Conservation (phyloP, 352 stramenopile genomes). For the Phytophthora sojae region DNA sequence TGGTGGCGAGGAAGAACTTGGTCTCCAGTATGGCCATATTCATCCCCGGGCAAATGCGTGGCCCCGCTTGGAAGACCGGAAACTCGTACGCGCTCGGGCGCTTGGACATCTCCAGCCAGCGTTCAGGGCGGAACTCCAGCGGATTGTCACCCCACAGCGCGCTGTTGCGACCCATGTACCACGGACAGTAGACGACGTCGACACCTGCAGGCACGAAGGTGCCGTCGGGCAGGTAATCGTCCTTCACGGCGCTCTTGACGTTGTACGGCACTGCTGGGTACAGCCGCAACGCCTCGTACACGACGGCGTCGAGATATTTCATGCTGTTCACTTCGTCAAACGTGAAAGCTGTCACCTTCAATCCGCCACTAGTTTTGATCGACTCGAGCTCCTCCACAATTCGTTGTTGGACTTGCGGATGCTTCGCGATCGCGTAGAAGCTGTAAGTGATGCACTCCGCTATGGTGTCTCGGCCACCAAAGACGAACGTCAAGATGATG, state of each 20-base stretch:
- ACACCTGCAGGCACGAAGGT: conserved; percentile 73
- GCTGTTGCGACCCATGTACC: conserved; percentile 74
- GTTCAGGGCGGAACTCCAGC: conserved; percentile 65
- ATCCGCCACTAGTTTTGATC: neutral
- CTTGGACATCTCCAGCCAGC: conserved; percentile 71
- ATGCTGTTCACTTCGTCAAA: conserved; percentile 71
- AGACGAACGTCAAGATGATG: conserved; percentile 83
- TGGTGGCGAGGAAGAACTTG: conserved; percentile 66
- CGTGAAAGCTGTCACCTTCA: conserved; percentile 27
- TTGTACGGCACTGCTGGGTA: conserved; percentile 84
- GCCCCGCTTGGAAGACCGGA: conserved; percentile 75
- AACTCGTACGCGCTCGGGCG: conserved; percentile 74
- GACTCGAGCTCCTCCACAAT: conserved; percentile 61
- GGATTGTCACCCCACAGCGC: conserved; percentile 61
- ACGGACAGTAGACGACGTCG: conserved; percentile 76
- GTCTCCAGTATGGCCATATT: conserved; percentile 75
- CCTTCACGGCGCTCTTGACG: conserved; percentile 65
- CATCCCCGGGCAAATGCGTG: conserved; percentile 74
- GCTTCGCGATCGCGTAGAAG: conserved; percentile 73
- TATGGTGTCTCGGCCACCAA: conserved; percentile 88
- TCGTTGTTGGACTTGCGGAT: conserved; percentile 64
- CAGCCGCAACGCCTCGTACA: conserved; percentile 75
- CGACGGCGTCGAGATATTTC: conserved; percentile 74
- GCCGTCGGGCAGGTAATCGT: conserved; percentile 74
- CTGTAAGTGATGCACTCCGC: conserved; percentile 77